Evolutionary conservation across 2,329 filamentous ascomycete genomes (phyloP).

Genomic region (Colletotrichum aenigma): DNA sequence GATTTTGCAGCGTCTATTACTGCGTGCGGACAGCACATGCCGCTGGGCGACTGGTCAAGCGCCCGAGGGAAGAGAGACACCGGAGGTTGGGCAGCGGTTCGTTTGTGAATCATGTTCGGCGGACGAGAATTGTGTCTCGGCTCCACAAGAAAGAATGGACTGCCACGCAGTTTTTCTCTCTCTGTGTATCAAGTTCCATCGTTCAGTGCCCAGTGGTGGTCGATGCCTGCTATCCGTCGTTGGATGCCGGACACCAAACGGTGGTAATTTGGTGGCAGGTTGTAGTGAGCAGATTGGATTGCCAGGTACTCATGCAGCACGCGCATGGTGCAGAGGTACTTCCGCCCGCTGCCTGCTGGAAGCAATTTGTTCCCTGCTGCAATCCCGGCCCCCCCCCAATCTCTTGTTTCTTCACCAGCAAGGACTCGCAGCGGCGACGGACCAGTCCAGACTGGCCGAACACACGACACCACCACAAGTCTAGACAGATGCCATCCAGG

Average conservation of each 20-base stretch:
- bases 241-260: not conserved
- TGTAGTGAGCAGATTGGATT: not conserved
- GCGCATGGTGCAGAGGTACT: not conserved
- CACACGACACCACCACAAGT: slow-evolving; percentile 4
- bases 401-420: slow-evolving; percentile 17
- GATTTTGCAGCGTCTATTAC: not conserved
- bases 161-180: not conserved
- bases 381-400: slow-evolving; percentile 15
- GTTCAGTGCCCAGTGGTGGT: not conserved
- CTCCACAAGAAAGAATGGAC: slow-evolving; percentile 13
- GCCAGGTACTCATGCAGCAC: not conserved
- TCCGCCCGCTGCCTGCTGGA: not conserved
- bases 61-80: not conserved
- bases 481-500: slow-evolving; percentile 14
- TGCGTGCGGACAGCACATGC: not conserved
- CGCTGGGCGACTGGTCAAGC: not conserved
- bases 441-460: slow-evolving; percentile 10
- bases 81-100: not conserved
- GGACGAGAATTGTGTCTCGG: not conserved
- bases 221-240: not conserved
- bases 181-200: not conserved
- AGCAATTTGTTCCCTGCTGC: slow-evolving; percentile 10
- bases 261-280: slow-evolving; percentile 2
- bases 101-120: not conserved
- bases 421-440: not conserved